Percentiles rank a stretch among this genome's conserved stretches.
These are phyloP conservation scores for Euphrasia arctica DNA, from an alignment of 305 asterid species.

Conservation along the genomic window DNA sequence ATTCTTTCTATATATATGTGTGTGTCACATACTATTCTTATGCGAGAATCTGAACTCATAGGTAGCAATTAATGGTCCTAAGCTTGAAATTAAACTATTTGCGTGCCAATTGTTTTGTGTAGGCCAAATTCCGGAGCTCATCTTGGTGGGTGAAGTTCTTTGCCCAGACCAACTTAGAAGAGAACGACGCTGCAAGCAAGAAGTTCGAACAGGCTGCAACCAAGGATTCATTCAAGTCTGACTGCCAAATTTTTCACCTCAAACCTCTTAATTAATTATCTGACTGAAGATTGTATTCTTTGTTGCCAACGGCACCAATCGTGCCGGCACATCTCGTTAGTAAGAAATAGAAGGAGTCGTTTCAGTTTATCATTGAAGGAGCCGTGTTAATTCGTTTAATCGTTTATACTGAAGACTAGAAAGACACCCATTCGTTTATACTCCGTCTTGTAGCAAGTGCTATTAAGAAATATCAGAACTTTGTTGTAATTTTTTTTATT, in stretches of 20 bases:
- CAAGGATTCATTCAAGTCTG: slow-evolving; percentile 48
- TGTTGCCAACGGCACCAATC: slow-evolving; percentile 19
- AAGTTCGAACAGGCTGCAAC: slow-evolving; percentile 65
- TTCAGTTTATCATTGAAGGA: background rate
- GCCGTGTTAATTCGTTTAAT: background rate
- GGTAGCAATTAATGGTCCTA: background rate
- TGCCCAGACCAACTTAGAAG: slow-evolving; percentile 60
- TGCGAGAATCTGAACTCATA: too few relatives aligned
- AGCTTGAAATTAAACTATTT: background rate
- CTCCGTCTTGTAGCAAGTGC: slow-evolving; percentile 9
- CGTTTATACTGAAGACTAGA: background rate
- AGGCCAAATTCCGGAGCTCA: slow-evolving; percentile 76
- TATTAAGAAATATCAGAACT: background rate
- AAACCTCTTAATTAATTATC: slow-evolving; percentile 46
- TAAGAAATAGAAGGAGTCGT: too few relatives aligned
- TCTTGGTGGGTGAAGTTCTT: slow-evolving; percentile 81
- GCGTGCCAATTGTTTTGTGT: slow-evolving; percentile 14
- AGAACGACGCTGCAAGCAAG: slow-evolving; percentile 66
- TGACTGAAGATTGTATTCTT: slow-evolving; percentile 2
- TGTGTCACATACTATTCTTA: background rate
- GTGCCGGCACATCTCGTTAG: too few relatives aligned
- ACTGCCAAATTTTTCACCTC: slow-evolving; percentile 83
- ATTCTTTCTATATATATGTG: background rate
- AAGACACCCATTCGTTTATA: background rate
- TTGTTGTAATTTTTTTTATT: background rate